Evolutionary conservation across 352 stramenopile species (phyloP), one percentile per base, ranked within the genome.

Genomic region (Phytophthora hybrid): DNA sequence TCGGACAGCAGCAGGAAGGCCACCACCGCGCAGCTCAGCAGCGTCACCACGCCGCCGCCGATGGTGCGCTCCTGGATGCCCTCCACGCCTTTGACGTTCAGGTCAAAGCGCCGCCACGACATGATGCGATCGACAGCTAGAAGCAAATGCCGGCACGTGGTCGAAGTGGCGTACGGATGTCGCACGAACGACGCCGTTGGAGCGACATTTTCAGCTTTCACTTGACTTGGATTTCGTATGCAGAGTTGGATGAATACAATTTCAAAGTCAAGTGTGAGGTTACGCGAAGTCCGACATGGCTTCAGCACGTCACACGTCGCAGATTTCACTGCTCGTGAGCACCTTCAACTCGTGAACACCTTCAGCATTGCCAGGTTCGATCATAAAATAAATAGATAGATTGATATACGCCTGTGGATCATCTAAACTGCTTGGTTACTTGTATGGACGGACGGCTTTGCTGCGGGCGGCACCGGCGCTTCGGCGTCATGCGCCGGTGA

Each of bases 51-150:
- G 32, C 88, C 90, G 21, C 90, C 90, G 63, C 88, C 84, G 66
- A 93, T 91, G 51, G 90, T 97, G 75, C 88, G 88, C 82, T 95
- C 88, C 79, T 97, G 90, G 74, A 97, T 96, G 75, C 90, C 90
- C 73, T 97, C 90, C 51, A 97, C 85, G 80, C 89, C 90, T 85
- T 97, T 97, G 63, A 86, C 85, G 63, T 97, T 94, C 65, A 95
- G 81, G 82, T 97, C 90, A 74, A 95, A 97, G 70, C 85, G 85
- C 74, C 88, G 84, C 88, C 85, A 93, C 75, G 83, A 81, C 68
- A 87, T 77, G 58, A 51, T 70, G 51, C 23, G 32, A 69, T 14
- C 18, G 37, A 44, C 41, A 51, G 18, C 41, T 51, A 14, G 41
- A 51, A 21, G 41, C 41, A 51, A 71, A 29, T 71, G 74, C 71